These are phyloP conservation scores for Dittrichia graveolens DNA, from an alignment of 129 eudicot species.

Conservation along the genomic window DNA sequence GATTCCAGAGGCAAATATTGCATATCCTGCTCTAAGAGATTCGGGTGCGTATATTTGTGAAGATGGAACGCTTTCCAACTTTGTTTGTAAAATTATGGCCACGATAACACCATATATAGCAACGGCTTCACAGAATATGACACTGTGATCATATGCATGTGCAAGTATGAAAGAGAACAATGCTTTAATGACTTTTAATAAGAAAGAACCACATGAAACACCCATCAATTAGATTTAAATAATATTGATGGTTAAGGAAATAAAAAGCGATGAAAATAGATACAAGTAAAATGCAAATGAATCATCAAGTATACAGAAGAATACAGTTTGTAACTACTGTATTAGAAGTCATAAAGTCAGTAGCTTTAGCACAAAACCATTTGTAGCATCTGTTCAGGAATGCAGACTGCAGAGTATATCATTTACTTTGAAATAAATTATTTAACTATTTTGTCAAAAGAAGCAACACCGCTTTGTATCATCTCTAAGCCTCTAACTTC, in stretches of 20 bases:
- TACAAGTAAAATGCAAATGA: not conserved
- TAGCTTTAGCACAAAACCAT: too few species aligned
- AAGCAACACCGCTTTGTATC: too few species aligned
- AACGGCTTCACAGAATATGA: slow-evolving; percentile 95
- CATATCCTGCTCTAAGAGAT: slow-evolving; percentile 94
- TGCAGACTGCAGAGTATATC: too few species aligned
- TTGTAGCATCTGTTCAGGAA: too few species aligned
- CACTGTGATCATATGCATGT: slow-evolving; percentile 50
- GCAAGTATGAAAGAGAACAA: too few species aligned
- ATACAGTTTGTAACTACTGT: not conserved
- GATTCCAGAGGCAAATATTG: slow-evolving; percentile 87
- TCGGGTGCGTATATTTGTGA: slow-evolving; percentile 66
- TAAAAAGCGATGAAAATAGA: not conserved
- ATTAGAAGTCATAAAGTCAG: not conserved
- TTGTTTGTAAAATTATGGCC: slow-evolving; percentile 88
- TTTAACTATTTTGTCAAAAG: too few species aligned
- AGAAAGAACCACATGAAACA: too few species aligned
- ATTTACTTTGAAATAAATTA: too few species aligned
- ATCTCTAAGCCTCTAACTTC: too few species aligned
- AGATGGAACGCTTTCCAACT: slow-evolving; percentile 83
- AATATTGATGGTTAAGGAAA: not conserved
- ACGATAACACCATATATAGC: slow-evolving; percentile 97
- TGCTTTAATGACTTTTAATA: too few species aligned
- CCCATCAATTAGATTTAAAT: too few species aligned
- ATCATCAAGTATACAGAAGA: slow-evolving; percentile 8